Percentiles rank a stretch among this genome's conserved stretches.
These are phyloP conservation scores for Oehlia diaphana DNA, from an alignment of 192 early-diverging fungal genomes.

Conservation along the genomic window DNA sequence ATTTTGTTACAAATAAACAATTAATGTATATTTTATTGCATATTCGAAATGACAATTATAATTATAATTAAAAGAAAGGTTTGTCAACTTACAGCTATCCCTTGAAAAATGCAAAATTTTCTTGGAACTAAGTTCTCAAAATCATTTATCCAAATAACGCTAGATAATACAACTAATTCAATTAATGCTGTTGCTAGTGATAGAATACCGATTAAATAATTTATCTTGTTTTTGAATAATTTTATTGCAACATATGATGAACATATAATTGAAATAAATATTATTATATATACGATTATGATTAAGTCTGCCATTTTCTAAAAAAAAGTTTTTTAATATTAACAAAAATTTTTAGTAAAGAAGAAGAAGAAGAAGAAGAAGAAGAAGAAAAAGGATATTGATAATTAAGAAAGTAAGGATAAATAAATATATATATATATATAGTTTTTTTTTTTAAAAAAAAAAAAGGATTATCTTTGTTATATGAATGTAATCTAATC, in stretches of 20 bases:
- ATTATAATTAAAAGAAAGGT: too few species aligned
- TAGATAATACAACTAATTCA: background rate
- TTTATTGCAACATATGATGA: background rate
- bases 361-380: background rate
- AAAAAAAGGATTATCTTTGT: too few species aligned
- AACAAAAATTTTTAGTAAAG: background rate
- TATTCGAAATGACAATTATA: too few species aligned
- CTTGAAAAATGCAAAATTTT: background rate
- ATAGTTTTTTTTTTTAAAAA: too few species aligned
- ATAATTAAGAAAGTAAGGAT: background rate
- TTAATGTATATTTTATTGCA: too few species aligned
- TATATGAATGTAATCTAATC: too few species aligned
- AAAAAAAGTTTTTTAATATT: background rate
- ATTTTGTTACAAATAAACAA: too few species aligned
- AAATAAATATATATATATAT: too few species aligned
- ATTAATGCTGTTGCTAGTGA: background rate
- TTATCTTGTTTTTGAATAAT: background rate
- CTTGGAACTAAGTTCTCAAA: background rate
- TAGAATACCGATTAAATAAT: background rate
- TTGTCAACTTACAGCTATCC: background rate
- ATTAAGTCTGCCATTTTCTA: background rate
- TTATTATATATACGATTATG: background rate
- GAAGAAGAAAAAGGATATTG: background rate
- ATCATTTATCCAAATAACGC: background rate
- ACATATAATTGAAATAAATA: background rate